A percentile compares a stretch with the other conserved stretches of the same genome.
Evolutionary conservation across 176 grass and related monocot genomes (phyloP).

Genomic region (Oryza rufipogon): DNA sequence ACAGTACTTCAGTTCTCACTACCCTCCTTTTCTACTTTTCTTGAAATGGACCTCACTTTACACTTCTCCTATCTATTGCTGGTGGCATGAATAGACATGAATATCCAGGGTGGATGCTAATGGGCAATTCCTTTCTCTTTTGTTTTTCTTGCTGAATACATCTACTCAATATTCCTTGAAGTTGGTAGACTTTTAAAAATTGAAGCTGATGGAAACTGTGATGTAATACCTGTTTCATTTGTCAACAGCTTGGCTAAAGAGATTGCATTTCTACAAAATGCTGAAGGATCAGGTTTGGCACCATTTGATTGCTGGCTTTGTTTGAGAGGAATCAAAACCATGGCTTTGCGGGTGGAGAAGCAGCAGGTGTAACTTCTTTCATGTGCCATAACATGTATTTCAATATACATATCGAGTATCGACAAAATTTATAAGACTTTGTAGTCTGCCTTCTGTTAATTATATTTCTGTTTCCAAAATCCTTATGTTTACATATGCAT

Average conservation of each 20-base stretch:
- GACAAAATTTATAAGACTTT: neutral
- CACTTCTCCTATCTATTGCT: neutral
- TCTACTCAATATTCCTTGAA: neutral
- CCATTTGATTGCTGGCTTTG: constrained; percentile 97
- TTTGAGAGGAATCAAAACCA: constrained; percentile 89
- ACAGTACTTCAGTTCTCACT: neutral
- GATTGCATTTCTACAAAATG: constrained; percentile 94
- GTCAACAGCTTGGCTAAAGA: constrained; percentile 81
- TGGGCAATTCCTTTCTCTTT: neutral
- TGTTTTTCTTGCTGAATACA: neutral
- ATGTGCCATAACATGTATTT: neutral
- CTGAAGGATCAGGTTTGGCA: constrained; percentile 83
- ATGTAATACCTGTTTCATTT: constrained; percentile 18
- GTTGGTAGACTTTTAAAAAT: neutral
- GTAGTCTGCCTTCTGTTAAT: neutral
- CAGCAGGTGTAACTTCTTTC: constrained; percentile 61
- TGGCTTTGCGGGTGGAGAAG: constrained; percentile 89
- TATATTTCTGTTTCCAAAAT: neutral
- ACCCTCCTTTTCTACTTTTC: neutral
- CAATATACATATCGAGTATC: neutral
- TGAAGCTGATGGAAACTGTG: neutral
- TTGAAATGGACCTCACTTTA: neutral
- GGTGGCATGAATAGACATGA: neutral
- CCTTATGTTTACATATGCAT: neutral
- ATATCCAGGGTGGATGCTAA: neutral